These are phyloP conservation scores for Clarkia xantiana DNA, from an alignment of 345 rosid species.

Conservation along the genomic window DNA sequence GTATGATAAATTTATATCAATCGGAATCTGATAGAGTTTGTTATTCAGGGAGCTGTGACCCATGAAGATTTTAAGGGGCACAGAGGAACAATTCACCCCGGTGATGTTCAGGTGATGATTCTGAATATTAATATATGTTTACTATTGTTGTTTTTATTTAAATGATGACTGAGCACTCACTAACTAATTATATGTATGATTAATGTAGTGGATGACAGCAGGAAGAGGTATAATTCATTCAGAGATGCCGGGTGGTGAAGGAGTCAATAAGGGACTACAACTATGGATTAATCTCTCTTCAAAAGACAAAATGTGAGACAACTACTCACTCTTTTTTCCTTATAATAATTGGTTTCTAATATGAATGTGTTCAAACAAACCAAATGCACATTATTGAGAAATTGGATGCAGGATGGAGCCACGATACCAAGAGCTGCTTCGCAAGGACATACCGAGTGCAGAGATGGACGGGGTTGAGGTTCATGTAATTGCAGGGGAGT, in stretches of 20 bases:
- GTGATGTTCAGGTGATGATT: constrained; percentile 96
- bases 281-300: constrained; percentile 96
- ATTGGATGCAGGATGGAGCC: constrained; percentile 79
- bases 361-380: background rate
- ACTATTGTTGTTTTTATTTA: too few species aligned
- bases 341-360: background rate
- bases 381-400: background rate
- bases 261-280: constrained; percentile 64
- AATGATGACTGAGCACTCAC: too few species aligned
- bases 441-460: constrained; percentile 45
- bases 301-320: constrained; percentile 74
- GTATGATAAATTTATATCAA: too few species aligned
- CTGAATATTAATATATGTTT: too few species aligned
- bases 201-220: constrained; percentile 94
- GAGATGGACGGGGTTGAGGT: constrained; percentile 62
- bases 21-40: background rate
- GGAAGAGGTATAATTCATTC: constrained; percentile 98
- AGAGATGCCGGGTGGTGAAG: constrained; percentile 90
- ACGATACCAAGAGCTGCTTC: constrained; percentile 53
- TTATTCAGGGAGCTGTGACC: constrained; percentile 62
- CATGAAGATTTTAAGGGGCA: constrained; percentile 90
- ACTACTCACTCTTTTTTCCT: too few species aligned
- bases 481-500: constrained; percentile 70
- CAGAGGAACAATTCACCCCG: constrained; percentile 65
- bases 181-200: too few species aligned